Conservation (phyloP, 495 filamentous ascomycete species). For the Penicillium nucicola region DNA sequence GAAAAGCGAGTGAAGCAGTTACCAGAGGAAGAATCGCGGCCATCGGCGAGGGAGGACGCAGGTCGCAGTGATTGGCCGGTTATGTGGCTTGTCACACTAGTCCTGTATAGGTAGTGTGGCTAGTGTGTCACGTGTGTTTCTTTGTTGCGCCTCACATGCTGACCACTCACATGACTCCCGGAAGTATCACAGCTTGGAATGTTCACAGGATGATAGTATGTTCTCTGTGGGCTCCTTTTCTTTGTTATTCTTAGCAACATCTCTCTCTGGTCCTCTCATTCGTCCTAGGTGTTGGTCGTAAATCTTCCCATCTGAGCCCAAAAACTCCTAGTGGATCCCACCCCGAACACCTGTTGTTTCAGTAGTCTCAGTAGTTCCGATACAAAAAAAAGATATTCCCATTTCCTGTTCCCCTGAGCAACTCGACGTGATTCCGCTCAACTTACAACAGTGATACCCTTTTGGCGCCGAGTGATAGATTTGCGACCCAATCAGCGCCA, state of each 20-base stretch:
- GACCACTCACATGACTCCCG: too few relatives aligned
- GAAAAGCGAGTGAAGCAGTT: slow-evolving; percentile 12
- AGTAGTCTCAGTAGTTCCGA: slow-evolving; percentile 2
- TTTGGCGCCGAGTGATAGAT: slow-evolving; percentile 23
- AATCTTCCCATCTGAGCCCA: slow-evolving; percentile 8
- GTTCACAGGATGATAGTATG: too few relatives aligned
- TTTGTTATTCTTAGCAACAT: too few relatives aligned
- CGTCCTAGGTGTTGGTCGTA: background rate
- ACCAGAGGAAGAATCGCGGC: slow-evolving; percentile 10
- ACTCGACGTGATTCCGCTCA: too few relatives aligned
- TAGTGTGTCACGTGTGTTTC: slow-evolving; percentile 3
- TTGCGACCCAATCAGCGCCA: slow-evolving; percentile 32
- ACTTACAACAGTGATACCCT: too few relatives aligned
- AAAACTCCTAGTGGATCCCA: slow-evolving; percentile 20
- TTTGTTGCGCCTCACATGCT: background rate
- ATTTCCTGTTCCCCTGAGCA: background rate
- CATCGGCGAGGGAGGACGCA: slow-evolving; percentile 19
- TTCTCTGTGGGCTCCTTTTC: too few relatives aligned
- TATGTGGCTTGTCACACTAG: slow-evolving; percentile 5
- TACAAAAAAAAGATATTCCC: background rate
- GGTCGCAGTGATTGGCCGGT: slow-evolving; percentile 23
- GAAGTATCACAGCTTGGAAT: too few relatives aligned
- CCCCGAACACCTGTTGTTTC: slow-evolving; percentile 23
- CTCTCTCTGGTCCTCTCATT: too few relatives aligned
- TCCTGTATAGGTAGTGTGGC: slow-evolving; percentile 9